These are phyloP conservation scores for Globisporangium irregulare DNA, from an alignment of 352 stramenopile species.

Conservation along the genomic window DNA sequence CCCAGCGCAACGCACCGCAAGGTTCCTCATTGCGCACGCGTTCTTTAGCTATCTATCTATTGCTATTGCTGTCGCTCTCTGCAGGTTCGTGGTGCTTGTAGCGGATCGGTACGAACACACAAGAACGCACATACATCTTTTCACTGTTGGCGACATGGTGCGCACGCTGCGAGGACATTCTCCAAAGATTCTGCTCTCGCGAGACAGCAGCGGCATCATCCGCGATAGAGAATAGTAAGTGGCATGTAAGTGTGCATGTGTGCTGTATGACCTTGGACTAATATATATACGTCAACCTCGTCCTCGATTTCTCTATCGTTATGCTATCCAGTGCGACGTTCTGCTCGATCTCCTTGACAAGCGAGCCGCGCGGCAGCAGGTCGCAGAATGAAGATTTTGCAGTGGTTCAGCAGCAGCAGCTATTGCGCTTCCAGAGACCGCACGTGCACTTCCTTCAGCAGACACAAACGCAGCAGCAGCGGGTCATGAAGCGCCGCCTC, in stretches of 20 bases:
- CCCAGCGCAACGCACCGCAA: not conserved
- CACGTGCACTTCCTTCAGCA: slow-evolving; percentile 16
- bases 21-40: not conserved
- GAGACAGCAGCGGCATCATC: slow-evolving; percentile 8
- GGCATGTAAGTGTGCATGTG: slow-evolving; percentile 1
- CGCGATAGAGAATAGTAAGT: slow-evolving; percentile 37
- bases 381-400: slow-evolving; percentile 36
- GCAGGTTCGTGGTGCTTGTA: not conserved
- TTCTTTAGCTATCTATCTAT: not conserved
- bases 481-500: slow-evolving; percentile 9
- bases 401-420: slow-evolving; percentile 9
- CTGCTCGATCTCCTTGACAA: slow-evolving; percentile 60
- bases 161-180: slow-evolving; percentile 1
- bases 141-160: not conserved
- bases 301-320: not conserved
- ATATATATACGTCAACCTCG: not conserved
- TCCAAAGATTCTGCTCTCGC: slow-evolving; percentile 9
- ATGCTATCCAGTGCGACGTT: slow-evolving; percentile 39
- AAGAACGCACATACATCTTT: not conserved
- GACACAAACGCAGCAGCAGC: slow-evolving; percentile 22
- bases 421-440: slow-evolving; percentile 2
- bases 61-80: not conserved
- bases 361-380: slow-evolving; percentile 36
- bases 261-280: not conserved
- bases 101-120: not conserved